Evolutionary conservation across 1,139 yeast species (phyloP).

Genomic region (Geotrichum bryndzae): DNA sequence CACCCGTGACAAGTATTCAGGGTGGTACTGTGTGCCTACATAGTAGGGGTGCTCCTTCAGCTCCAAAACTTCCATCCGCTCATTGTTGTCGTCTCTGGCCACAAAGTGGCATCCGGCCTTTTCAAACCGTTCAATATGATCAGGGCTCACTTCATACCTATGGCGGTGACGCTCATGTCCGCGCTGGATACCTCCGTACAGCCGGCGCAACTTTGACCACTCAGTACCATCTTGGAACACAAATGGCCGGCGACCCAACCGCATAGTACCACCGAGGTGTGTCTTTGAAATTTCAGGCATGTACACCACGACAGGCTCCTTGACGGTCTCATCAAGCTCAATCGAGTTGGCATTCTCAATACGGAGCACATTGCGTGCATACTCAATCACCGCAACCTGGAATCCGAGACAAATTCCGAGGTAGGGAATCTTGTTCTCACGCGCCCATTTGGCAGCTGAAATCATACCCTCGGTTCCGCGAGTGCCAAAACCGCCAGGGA

Average conservation of each 20-base stretch:
- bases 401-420: constrained; percentile 96
- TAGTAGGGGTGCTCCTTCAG: constrained; percentile 74
- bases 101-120: constrained; percentile 75
- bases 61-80: constrained; percentile 93
- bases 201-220: constrained; percentile 65
- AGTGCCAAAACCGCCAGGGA: constrained; percentile 97
- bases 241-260: constrained; percentile 91
- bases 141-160: constrained; percentile 94
- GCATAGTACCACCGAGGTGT: constrained; percentile 97
- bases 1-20: constrained; percentile 93
- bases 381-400: constrained; percentile 97
- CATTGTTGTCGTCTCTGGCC: constrained; percentile 84
- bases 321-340: constrained; percentile 65
- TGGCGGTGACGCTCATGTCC: constrained; percentile 97
- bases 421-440: constrained; percentile 89
- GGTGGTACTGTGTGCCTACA: constrained; percentile 97
- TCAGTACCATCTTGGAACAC: constrained; percentile 65
- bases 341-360: constrained; percentile 63
- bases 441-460: constrained; percentile 94
- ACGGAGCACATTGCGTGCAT: constrained; percentile 75
- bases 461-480: constrained; percentile 99
- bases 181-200: constrained; percentile 65
- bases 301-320: constrained; percentile 81
- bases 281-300: constrained; percentile 98
- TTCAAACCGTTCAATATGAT: constrained; percentile 64